These are phyloP conservation scores for Phlyctochytrium arcticum DNA, from an alignment of 192 early-diverging fungal species.

Conservation along the genomic window DNA sequence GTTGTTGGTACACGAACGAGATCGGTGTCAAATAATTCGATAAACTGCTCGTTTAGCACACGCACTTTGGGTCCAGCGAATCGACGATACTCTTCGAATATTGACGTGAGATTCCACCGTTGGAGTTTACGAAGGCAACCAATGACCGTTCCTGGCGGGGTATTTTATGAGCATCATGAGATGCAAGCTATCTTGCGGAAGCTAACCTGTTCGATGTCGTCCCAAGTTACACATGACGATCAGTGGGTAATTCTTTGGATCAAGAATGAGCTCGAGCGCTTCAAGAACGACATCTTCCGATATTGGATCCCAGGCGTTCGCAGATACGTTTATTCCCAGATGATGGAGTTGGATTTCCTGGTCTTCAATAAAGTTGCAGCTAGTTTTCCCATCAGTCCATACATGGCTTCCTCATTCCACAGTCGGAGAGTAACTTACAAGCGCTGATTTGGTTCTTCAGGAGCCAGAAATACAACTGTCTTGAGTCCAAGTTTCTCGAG, in stretches of 20 bases:
- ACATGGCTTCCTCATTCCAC: background rate
- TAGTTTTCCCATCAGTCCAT: background rate
- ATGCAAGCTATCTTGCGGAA: background rate
- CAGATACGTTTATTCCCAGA: slow-evolving; percentile 74
- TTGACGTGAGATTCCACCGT: slow-evolving; percentile 95
- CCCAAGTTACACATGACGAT: slow-evolving; percentile 99
- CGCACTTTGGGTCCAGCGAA: slow-evolving; percentile 96
- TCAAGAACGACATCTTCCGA: slow-evolving; percentile 95
- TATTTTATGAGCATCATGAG: background rate
- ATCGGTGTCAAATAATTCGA: slow-evolving; percentile 92
- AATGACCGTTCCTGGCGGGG: slow-evolving; percentile 78
- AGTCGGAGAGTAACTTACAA: too few species aligned
- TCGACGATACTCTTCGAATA: slow-evolving; percentile 97
- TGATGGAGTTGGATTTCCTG: slow-evolving; percentile 94
- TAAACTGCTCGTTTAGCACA: slow-evolving; percentile 76
- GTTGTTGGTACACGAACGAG: slow-evolving; percentile 76
- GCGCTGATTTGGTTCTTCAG: slow-evolving; percentile 93
- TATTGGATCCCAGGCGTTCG: slow-evolving; percentile 95
- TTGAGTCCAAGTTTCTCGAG: slow-evolving; percentile 93
- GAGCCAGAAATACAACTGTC: slow-evolving; percentile 92
- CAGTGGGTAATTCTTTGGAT: slow-evolving; percentile 88
- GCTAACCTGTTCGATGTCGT: slow-evolving; percentile 84
- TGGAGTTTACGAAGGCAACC: slow-evolving; percentile 97
- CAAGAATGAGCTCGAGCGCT: slow-evolving; percentile 80
- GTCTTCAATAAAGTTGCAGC: slow-evolving; percentile 99